phyloP scores from a whole-genome alignment of 768 basidiomycete genomes.

The Mrakia gelida region DNA sequence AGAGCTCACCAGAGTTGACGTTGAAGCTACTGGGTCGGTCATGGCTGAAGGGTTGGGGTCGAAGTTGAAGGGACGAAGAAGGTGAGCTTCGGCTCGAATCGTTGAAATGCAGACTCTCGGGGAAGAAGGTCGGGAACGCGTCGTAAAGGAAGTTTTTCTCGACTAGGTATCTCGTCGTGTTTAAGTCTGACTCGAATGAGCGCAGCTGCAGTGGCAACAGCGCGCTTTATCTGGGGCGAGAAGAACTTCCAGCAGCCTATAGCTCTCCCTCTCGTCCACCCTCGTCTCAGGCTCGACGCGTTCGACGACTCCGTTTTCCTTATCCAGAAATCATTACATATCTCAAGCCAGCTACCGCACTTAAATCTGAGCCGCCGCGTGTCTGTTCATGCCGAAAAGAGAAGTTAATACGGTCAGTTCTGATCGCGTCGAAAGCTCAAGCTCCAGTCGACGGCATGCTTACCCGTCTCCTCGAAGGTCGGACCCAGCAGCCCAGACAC shows the following conservation, averaged over 20 bases:
- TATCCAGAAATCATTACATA: not conserved
- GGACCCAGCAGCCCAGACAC: conserved; percentile 93
- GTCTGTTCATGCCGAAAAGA: not conserved
- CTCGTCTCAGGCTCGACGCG: too few relatives aligned
- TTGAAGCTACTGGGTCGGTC: conserved; percentile 6
- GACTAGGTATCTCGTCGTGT: too few relatives aligned
- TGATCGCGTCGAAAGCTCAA: not conserved
- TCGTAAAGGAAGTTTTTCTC: not conserved
- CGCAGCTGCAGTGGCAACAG: too few relatives aligned
- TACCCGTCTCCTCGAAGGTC: conserved; percentile 73
- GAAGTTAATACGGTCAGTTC: not conserved
- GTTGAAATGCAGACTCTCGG: not conserved
- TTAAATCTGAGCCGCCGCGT: not conserved
- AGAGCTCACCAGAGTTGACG: not conserved
- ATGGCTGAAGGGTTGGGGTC: not conserved
- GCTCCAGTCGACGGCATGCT: conserved; percentile 58
- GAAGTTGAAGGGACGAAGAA: not conserved
- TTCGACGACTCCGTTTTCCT: not conserved
- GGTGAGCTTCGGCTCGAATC: not conserved
- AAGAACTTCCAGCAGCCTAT: too few relatives aligned
- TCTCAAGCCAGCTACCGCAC: not conserved
- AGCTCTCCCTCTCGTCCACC: too few relatives aligned
- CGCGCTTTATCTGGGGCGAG: too few relatives aligned
- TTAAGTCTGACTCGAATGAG: too few relatives aligned
- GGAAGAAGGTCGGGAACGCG: not conserved